These are phyloP conservation scores for Lindgomyces ingoldianus DNA, from an alignment of 495 filamentous ascomycete species.

Conservation along the genomic window DNA sequence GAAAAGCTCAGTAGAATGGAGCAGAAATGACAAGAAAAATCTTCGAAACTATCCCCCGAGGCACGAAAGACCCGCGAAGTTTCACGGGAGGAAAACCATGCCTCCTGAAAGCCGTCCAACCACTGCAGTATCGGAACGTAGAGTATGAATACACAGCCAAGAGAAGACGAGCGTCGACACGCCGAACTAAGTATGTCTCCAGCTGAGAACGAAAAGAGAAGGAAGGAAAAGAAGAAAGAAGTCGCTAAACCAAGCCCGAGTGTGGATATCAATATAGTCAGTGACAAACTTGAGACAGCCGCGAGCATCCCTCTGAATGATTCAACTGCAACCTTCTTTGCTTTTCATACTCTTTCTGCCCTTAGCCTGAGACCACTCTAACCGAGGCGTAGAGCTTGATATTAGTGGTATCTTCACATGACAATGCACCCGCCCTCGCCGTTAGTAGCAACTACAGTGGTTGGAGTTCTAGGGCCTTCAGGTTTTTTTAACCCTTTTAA, in stretches of 20 bases:
- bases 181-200: not conserved
- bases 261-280: conserved; percentile 10
- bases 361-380: not conserved
- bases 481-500: conserved; percentile 38
- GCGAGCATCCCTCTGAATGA: conserved; percentile 24
- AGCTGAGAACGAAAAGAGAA: not conserved
- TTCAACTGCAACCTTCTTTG: conserved; percentile 12
- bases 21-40: conserved; percentile 21
- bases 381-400: not conserved
- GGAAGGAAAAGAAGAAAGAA: conserved; percentile 10
- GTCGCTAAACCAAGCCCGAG: conserved; percentile 17
- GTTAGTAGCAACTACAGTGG: conserved; percentile 12
- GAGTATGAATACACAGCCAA: not conserved
- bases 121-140: conserved; percentile 4
- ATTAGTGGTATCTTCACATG: conserved; percentile 22
- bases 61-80: conserved; percentile 36
- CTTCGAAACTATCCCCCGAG: conserved; percentile 27
- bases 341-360: not conserved
- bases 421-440: conserved; percentile 15
- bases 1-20: not conserved
- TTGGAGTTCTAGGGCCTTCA: conserved; percentile 19
- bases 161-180: not conserved
- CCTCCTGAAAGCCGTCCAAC: conserved; percentile 24
- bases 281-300: conserved; percentile 2
- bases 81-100: conserved; percentile 32